phyloP scores from a whole-genome alignment of 169 alveolate genomes.

The Ichthyophthirius multifiliis region DNA sequence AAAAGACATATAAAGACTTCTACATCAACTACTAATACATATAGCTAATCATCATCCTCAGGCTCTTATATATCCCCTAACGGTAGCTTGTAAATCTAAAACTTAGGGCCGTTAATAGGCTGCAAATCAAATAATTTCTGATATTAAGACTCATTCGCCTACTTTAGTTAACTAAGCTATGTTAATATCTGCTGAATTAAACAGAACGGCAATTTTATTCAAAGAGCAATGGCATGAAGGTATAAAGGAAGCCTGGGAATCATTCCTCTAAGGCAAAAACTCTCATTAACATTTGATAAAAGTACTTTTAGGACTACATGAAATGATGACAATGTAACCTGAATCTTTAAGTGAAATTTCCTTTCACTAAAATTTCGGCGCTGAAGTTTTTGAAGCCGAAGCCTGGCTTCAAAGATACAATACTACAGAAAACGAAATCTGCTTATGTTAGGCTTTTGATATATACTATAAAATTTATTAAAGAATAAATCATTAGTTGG shows the following conservation, averaged over 20 bases:
- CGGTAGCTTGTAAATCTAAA: conserved; percentile 80
- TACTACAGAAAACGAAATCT: conserved; percentile 59
- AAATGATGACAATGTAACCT: conserved; percentile 72
- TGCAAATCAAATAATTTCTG: conserved; percentile 68
- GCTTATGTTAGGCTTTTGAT: conserved; percentile 80
- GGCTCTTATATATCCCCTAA: conserved; percentile 81
- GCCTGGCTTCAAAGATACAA: conserved; percentile 63
- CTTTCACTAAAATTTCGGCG: conserved; percentile 69
- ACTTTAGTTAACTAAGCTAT: conserved; percentile 79
- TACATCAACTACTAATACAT: conserved; percentile 71
- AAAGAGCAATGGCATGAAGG: conserved; percentile 90
- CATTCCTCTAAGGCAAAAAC: conserved; percentile 77
- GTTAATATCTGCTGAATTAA: conserved; percentile 82
- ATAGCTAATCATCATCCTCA: conserved; percentile 82
- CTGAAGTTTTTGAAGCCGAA: conserved; percentile 82
- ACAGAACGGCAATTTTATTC: conserved; percentile 83
- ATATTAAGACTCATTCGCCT: conserved; percentile 52
- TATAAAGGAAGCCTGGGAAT: conserved; percentile 85
- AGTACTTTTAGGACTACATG: conserved; percentile 72
- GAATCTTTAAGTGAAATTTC: conserved; percentile 81
- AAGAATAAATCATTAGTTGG: conserved; percentile 49
- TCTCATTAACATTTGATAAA: conserved; percentile 51
- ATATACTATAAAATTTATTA: conserved; percentile 67
- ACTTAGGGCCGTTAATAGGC: conserved; percentile 69
- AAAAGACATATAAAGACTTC: conserved; percentile 51